Percentiles rank a stretch among this genome's conserved stretches.
Conservation (phyloP, 495 filamentous ascomycete genomes). For the Aspergillus sparsus region DNA sequence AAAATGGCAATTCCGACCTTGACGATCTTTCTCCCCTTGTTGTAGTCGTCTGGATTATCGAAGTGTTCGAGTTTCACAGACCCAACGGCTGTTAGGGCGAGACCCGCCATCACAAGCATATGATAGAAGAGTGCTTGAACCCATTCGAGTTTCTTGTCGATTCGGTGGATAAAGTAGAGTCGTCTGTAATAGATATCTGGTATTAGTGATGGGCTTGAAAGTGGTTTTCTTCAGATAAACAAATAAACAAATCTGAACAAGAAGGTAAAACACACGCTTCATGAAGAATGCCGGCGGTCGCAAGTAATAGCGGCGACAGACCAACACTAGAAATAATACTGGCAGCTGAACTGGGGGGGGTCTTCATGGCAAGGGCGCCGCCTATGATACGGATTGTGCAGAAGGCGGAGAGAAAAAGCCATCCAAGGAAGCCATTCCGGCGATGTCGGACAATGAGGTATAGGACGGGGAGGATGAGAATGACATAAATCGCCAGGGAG, state of each 20-base stretch:
- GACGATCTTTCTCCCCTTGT: too few species aligned
- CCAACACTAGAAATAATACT: not conserved
- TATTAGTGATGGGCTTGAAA: not conserved
- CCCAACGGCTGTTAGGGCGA: too few species aligned
- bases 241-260: too few species aligned
- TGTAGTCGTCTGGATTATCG: too few species aligned
- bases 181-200: too few species aligned
- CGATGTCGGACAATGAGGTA: not conserved
- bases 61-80: too few species aligned
- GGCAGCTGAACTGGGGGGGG: not conserved
- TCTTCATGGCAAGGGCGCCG: not conserved
- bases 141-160: too few species aligned
- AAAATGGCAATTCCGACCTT: too few species aligned
- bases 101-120: too few species aligned
- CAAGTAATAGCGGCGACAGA: not conserved
- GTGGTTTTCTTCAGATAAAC: not conserved
- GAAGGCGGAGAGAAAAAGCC: not conserved
- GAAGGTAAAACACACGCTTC: not conserved
- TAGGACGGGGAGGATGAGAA: not conserved
- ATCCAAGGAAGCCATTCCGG: not conserved
- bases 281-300: not conserved
- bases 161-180: too few species aligned
- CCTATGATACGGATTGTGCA: not conserved
- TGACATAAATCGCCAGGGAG: not conserved
- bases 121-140: too few species aligned